These are phyloP conservation scores for Taphrina pruni DNA, from an alignment of 1,139 yeast genomes.

Conservation along the genomic window DNA sequence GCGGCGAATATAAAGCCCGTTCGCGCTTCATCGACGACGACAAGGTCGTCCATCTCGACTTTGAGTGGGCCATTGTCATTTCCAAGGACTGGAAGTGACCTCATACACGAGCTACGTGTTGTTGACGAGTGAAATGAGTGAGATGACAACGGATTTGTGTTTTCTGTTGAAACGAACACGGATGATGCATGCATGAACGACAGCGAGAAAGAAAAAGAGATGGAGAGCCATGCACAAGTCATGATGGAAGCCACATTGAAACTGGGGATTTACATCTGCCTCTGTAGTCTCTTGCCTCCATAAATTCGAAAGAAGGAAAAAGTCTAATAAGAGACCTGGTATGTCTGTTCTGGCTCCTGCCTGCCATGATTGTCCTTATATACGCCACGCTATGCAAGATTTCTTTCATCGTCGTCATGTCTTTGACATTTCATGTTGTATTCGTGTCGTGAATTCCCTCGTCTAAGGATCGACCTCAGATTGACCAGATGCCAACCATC, in stretches of 20 bases:
- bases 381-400: conserved; percentile 15
- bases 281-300: too few species aligned
- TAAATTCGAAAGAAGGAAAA: too few species aligned
- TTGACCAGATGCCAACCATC: conserved; percentile 61
- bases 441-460: background rate
- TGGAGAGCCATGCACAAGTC: too few species aligned
- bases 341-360: background rate
- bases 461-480: background rate
- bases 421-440: background rate
- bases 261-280: too few species aligned
- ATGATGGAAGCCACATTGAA: too few species aligned
- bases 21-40: conserved; percentile 91
- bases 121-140: too few species aligned
- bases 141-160: too few species aligned
- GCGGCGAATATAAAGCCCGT: conserved; percentile 82
- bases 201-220: too few species aligned
- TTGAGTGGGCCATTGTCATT: conserved; percentile 88
- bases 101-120: too few species aligned
- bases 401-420: background rate
- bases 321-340: background rate
- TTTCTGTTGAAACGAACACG: too few species aligned
- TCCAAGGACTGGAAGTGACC: conserved; percentile 54
- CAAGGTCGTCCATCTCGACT: conserved; percentile 69
- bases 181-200: too few species aligned
- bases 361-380: background rate